Percentiles rank a stretch among this genome's conserved stretches.
Evolutionary conservation across 2,329 filamentous ascomycete genomes (phyloP).

Genomic region (Sporothrix pallida): DNA sequence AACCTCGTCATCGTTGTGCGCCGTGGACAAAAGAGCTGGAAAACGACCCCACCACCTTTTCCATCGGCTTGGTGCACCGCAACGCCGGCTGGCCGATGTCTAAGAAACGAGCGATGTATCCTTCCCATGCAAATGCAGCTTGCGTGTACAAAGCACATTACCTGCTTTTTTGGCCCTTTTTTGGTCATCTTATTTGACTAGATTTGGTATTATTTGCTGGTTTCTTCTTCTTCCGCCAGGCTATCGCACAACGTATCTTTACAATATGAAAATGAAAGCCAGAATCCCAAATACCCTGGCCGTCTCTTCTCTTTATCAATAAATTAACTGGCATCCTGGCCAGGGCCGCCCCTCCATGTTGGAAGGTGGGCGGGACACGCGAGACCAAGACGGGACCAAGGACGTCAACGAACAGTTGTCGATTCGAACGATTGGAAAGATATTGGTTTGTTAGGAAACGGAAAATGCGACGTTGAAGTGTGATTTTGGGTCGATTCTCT

Average conservation of each 20-base stretch:
- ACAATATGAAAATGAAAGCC: not conserved
- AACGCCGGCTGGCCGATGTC: slow-evolving; percentile 10
- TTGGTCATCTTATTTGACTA: not conserved
- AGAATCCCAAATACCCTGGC: not conserved
- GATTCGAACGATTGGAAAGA: slow-evolving; percentile 6
- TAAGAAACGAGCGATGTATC: slow-evolving; percentile 4
- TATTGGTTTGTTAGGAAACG: not conserved
- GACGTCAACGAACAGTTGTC: not conserved
- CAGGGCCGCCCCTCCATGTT: slow-evolving; percentile 14
- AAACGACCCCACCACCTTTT: not conserved
- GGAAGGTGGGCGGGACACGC: not conserved
- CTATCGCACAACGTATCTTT: not conserved
- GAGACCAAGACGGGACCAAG: not conserved
- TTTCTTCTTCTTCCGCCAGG: not conserved
- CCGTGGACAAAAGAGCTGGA: not conserved
- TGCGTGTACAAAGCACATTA: not conserved
- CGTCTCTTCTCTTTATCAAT: slow-evolving; percentile 7
- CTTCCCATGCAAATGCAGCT: slow-evolving; percentile 15
- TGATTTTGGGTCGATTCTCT: not conserved
- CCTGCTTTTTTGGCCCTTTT: not conserved
- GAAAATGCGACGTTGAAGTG: not conserved
- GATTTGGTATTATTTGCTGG: not conserved
- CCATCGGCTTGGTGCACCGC: slow-evolving; percentile 29
- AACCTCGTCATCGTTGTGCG: not conserved
- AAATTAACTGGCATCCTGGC: slow-evolving; percentile 19